phyloP scores from a whole-genome alignment of 345 rosid genomes.

The Murraya paniculata region DNA sequence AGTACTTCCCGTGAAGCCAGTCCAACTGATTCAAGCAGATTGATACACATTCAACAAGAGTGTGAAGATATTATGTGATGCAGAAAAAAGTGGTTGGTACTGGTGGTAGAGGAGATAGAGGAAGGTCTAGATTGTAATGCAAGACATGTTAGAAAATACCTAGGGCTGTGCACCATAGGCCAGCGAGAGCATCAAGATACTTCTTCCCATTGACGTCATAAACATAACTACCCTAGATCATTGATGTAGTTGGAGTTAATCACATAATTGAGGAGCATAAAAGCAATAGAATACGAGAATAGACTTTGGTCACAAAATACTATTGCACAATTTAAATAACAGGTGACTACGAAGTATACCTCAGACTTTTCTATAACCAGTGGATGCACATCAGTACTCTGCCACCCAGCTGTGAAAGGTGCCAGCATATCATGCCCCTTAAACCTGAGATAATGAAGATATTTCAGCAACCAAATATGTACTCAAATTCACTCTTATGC shows the following conservation, averaged over 20 bases:
- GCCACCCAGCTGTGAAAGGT: slow-evolving; percentile 99
- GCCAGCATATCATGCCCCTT: slow-evolving; percentile 98
- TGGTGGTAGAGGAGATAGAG: not conserved
- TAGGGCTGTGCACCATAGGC: slow-evolving; percentile 95
- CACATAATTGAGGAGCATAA: not conserved
- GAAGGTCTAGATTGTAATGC: not conserved
- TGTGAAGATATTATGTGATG: too few species aligned
- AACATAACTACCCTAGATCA: slow-evolving; percentile 76
- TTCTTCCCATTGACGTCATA: slow-evolving; percentile 73
- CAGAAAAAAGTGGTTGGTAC: too few species aligned
- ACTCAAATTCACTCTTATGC: not conserved
- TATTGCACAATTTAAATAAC: not conserved
- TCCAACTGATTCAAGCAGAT: not conserved
- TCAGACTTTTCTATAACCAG: slow-evolving; percentile 80
- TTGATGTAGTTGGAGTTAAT: slow-evolving; percentile 12
- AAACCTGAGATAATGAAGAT: slow-evolving; percentile 44
- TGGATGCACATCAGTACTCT: slow-evolving; percentile 68
- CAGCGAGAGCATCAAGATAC: slow-evolving; percentile 96
- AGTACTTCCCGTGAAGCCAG: not conserved
- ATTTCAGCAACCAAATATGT: not conserved
- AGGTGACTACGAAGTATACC: slow-evolving; percentile 33
- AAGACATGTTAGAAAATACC: slow-evolving; percentile 38
- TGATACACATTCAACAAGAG: not conserved
- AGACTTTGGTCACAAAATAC: not conserved
- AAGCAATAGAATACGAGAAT: not conserved